Evolutionary conservation across 768 basidiomycete genomes (phyloP), one percentile per base, ranked within the genome.

Genomic region (Kwoniella heveanensis): DNA sequence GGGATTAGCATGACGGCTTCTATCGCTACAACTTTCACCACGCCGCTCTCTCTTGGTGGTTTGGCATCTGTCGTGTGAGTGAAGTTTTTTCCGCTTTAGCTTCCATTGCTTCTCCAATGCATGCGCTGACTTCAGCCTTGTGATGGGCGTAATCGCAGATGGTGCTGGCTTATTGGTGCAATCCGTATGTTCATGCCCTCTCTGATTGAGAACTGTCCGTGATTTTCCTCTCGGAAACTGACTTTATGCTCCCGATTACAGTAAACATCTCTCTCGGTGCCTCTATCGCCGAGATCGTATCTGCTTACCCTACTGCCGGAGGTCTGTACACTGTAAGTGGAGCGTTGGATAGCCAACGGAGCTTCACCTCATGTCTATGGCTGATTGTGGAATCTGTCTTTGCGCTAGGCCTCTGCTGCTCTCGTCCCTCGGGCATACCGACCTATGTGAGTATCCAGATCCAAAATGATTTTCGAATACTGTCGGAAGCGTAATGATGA

Each of bases 261-360:
- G 67, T 68, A 26, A 69, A 68, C 29, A 62, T 64, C 54, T 67
- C 61, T 22, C 55, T 71, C 21, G 65, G 66, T 12, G 60, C 69
- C n/a, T 70, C 69, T 6, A 66, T 73, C 36, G 66, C 72, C 59
- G 79, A 81, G 54, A 72, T 82, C 50, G 80, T 81, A 2, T 82
- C 81, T 15, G 79, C 81, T 2, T 82, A 81, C 64, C 83, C 82
- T 19, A 82, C 83, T 8, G 77, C 78, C 57, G 81, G 83, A 22
- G 83, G 83, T 50, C 75, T 82, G 7, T 83, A 83, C 68, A 80
- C 79, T 5, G 80, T 64, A 39, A 61, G 64, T n/a, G n/a, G n/a
- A n/a, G n/a, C n/a, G n/a, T 54, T 29, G 17, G 19, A 25, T 4
- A 44, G 8, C 15, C 17, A 36, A 36, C 32, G 32, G 13, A 36